Conservation (phyloP, 345 rosid species). For the Hibiscus mutabilis region DNA sequence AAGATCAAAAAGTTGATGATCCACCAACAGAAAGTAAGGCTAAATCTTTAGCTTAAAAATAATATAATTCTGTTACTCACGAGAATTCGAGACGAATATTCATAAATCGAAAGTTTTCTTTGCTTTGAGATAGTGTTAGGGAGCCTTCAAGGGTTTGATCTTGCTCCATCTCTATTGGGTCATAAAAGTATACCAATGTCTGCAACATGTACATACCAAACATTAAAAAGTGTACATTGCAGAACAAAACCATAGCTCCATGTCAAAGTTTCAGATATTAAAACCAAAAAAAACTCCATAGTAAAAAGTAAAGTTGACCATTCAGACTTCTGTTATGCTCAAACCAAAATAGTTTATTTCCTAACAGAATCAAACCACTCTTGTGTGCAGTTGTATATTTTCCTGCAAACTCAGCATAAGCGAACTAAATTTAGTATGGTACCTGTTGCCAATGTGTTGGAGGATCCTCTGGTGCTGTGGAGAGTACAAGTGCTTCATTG, state of each 20-base stretch:
- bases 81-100: slow-evolving; percentile 84
- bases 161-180: slow-evolving; percentile 85
- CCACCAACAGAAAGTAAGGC: not conserved
- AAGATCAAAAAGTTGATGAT: slow-evolving; percentile 1
- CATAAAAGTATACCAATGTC: slow-evolving; percentile 90
- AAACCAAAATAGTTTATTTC: not conserved
- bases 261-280: not conserved
- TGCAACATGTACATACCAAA: slow-evolving; percentile 29
- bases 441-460: slow-evolving; percentile 99
- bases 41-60: not conserved
- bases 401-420: not conserved
- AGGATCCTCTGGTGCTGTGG: slow-evolving; percentile 91
- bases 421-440: slow-evolving; percentile 1
- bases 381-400: not conserved
- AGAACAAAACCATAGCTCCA: not conserved
- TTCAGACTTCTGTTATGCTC: not conserved
- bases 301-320: not conserved
- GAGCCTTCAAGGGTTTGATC: slow-evolving; percentile 87
- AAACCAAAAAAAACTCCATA: not conserved
- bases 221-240: not conserved
- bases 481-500: slow-evolving; percentile 58
- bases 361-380: not conserved
- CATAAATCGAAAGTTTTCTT: slow-evolving; percentile 88
- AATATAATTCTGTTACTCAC: slow-evolving; percentile 37
- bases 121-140: slow-evolving; percentile 73